Evolutionary conservation across 495 filamentous ascomycete genomes (phyloP), one percentile per base, ranked within the genome.

Genomic region (Staphylotrichum tortipilum): DNA sequence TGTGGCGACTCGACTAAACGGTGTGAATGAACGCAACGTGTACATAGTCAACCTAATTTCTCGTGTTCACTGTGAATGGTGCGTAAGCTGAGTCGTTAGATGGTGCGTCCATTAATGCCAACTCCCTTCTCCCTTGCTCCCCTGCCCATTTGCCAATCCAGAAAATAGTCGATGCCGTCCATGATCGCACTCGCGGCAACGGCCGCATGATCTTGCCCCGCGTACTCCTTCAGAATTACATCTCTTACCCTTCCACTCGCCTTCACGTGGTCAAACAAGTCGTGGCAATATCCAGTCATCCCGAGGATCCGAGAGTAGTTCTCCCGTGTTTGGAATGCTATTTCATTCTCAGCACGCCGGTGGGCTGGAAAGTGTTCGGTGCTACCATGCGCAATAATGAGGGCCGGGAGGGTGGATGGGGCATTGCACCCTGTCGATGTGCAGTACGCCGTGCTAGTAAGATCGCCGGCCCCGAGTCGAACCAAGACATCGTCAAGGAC

Each of bases 101-200:
- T n/a, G n/a, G n/a, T n/a, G n/a, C n/a, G n/a, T n/a, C n/a, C n/a
- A n/a, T n/a, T n/a, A n/a, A n/a, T n/a, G n/a, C n/a, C n/a, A n/a
- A n/a, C n/a, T n/a, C n/a, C n/a, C n/a, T n/a, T n/a, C n/a, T n/a
- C n/a, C n/a, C n/a, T n/a, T n/a, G n/a, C n/a, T n/a, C n/a, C n/a
- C n/a, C n/a, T n/a, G n/a, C n/a, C n/a, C n/a, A n/a, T n/a, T 22
- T 48, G 57, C 56, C 60, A 63, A 30, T 60, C 57, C 9, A 55
- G 39, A 49, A 63, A 63, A 36, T 63, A 58, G 29, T 53, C 54
- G 12, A 60, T 55, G 9, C 57, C 60, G 22, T 63, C 57, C 14
- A 39, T 51, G 18, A 63, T 51, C 12, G 57, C 54, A 37, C 46
- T 57, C 26, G 51, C 54, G 0, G 44, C 54, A n/a, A 57, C 60